Evolutionary conservation across 1,139 yeast species (phyloP).

Genomic region (Candida sp.): DNA sequence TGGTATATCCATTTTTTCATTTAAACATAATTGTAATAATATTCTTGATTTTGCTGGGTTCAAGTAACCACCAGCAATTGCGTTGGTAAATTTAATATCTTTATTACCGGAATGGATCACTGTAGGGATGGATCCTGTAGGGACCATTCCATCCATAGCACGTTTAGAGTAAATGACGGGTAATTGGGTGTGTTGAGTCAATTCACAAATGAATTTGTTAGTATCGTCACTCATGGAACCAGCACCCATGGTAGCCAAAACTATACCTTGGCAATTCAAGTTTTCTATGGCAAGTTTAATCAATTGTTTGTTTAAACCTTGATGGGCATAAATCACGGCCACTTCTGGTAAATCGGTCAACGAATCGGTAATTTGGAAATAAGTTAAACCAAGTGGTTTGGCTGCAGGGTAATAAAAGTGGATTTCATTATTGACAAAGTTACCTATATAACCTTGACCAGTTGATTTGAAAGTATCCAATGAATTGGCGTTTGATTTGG

Average conservation of each 20-base stretch:
- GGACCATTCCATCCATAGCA: conserved; percentile 47
- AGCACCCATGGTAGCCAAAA: conserved; percentile 71
- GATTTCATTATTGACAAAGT: conserved; percentile 62
- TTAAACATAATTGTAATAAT: conserved; percentile 55
- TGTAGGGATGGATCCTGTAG: conserved; percentile 41
- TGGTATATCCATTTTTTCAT: conserved; percentile 33
- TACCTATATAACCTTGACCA: conserved; percentile 70
- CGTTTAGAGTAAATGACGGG: conserved; percentile 66
- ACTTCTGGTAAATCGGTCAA: conserved; percentile 39
- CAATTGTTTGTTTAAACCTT: conserved; percentile 50
- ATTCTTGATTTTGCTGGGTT: conserved; percentile 68
- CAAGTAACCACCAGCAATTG: conserved; percentile 60
- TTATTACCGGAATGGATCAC: conserved; percentile 20
- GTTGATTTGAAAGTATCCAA: conserved; percentile 65
- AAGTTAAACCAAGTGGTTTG: conserved; percentile 51
- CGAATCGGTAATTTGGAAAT: conserved; percentile 21
- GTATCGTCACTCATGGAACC: conserved; percentile 58
- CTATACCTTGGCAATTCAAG: conserved; percentile 49
- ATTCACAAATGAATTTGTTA: conserved; percentile 34
- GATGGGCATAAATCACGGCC: conserved; percentile 56
- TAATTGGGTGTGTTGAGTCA: conserved; percentile 27
- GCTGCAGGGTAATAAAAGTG: conserved; percentile 64
- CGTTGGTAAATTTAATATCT: conserved; percentile 19
- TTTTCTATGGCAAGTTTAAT: conserved; percentile 42
- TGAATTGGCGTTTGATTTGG: conserved; percentile 67